phyloP scores from a whole-genome alignment of 75 land plant genomes.

The Pseudotsuga menziesii region DNA sequence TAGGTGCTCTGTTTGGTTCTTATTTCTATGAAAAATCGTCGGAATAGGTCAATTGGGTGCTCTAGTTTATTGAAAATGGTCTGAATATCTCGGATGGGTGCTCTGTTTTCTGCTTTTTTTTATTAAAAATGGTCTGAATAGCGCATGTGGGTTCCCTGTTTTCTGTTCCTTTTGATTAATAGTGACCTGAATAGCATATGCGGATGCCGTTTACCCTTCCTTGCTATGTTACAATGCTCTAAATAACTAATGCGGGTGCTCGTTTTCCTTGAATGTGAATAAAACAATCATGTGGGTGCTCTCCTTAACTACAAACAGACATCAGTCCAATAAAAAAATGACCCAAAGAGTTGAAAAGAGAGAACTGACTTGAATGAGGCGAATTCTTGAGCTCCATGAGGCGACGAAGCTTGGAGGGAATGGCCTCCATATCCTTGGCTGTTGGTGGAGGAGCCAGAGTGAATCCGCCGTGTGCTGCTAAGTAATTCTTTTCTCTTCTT shows the following conservation, averaged over 20 bases:
- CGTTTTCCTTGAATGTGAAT: background rate
- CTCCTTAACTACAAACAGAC: no score
- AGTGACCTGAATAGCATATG: background rate
- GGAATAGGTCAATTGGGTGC: background rate
- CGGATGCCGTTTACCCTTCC: background rate
- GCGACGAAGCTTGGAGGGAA: constrained; percentile 75
- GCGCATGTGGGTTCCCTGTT: background rate
- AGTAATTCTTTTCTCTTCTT: constrained; percentile 67
- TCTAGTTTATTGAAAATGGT: background rate
- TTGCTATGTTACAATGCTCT: background rate
- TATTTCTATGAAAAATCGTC: background rate
- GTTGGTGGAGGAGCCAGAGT: constrained; percentile 62
- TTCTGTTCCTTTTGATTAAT: background rate
- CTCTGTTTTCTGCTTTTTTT: background rate
- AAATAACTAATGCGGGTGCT: background rate
- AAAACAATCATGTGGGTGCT: background rate
- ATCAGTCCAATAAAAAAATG: background rate
- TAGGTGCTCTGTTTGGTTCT: background rate
- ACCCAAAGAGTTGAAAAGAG: background rate
- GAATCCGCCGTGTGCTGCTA: constrained; percentile 48
- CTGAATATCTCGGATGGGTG: background rate
- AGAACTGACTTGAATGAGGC: constrained; percentile 10
- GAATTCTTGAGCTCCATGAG: constrained; percentile 36
- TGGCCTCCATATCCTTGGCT: constrained; percentile 38
- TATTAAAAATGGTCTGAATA: background rate